Evolutionary conservation across 192 early-diverging fungal genomes (phyloP), one percentile per base, ranked within the genome.

Genomic region (Podila minutissima): DNA sequence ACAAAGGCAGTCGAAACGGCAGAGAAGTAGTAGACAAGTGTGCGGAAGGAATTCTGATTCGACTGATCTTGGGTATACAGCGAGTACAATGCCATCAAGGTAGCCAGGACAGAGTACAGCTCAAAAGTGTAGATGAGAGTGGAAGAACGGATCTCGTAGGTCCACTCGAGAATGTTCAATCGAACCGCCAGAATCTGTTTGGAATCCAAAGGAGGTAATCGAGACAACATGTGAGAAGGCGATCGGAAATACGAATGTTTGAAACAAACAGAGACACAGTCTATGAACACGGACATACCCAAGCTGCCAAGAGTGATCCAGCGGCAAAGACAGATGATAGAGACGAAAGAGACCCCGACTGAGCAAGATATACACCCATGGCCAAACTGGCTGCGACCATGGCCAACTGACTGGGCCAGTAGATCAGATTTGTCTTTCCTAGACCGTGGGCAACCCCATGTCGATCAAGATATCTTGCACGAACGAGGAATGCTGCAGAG

Each of bases 321-420:
- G 29, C 22, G 0, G 74, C 74, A 64, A 64, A 69, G 19, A 32
- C 10, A 5, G 58, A 19, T 8, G 73, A 74, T 51, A 57, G 0
- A 1, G 41, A 55, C 24, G 53, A 55, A 2, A 29, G 35, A 37
- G 20, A 64, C 62, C 26, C 66, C 2, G 35, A 20, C 26, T 64
- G 20, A 19, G 55, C 29, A 7, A 53, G 7, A n/a, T 63, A 48
- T 4, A 63, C 49, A 11, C 32, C 62, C 10, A 60, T 35, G 7
- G 61, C 62, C 15, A 71, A 28, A 19, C 50, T 11, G n/a, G 62
- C 61, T 29, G 48, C 38, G 19, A 41, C 55, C 35, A 49, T 29
- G 10, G 69, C 75, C 29, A 71, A 10, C 12, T 77, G 75, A 7
- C 49, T 53, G 33, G 69, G 69, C 75, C 68, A 77, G 22, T 71